Base-by-base conservation (phyloP, 139 green algal genomes). In the Yamagishiella unicocca region DNA sequence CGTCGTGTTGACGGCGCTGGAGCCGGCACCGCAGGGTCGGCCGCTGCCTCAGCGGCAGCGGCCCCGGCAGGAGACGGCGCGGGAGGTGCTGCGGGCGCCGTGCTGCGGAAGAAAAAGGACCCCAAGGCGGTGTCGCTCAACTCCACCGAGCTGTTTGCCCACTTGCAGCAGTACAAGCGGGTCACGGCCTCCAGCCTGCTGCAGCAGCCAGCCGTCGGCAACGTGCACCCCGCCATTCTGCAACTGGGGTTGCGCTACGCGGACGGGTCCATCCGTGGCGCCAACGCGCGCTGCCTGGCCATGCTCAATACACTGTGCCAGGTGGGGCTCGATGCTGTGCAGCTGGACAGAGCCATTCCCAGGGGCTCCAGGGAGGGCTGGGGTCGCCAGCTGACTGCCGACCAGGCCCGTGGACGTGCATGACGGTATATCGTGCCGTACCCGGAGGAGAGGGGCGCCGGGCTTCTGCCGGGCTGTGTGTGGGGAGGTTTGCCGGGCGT, bases 261-360 rank as follows among this genome's bases (percentile, higher is more conserved):
- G 10, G 94, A 97, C 50, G 95, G 96, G 42, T 93, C 71, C 43
- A 90, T 99, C 61, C 84, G 66, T 2, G 97, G 97, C 66, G 94
- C 87, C 83, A 98, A 96, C 61, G 95, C 94, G 24, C 93, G 97
- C 67, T 97, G 94, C 84, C 83, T 97, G n/a, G 97, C 97, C 40
- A 95, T 99, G 95, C 92, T 99, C 42, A 72, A 95, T 54, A 93
- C 94, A 17, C 90, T 99, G 31, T 90, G 88, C 88, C 90, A 95
- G 92, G 92, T 95, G 72, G n/a, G 72, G 27, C n/a, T n/a, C n/a
- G n/a, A n/a, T n/a, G n/a, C n/a, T n/a, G n/a, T n/a, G n/a, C n/a
- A n/a, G n/a, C n/a, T n/a, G n/a, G n/a, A n/a, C n/a, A n/a, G n/a
- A n/a, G n/a, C n/a, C n/a, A n/a, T n/a, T n/a, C n/a, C n/a, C n/a